Evolutionary conservation across 768 basidiomycete species (phyloP).

Genomic region (Tulasnella sp.): DNA sequence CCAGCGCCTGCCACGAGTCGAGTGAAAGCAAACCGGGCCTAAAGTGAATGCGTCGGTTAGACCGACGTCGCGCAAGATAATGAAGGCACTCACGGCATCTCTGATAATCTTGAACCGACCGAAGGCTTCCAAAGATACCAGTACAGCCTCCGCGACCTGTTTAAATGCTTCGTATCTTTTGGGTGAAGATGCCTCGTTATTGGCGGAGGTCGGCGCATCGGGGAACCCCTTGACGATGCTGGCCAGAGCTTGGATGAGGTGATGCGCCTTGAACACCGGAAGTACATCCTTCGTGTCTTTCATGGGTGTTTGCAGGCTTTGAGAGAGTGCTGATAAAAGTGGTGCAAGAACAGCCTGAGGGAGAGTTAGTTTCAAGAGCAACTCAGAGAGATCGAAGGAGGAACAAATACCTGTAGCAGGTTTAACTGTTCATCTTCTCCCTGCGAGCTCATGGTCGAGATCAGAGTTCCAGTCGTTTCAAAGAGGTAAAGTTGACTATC

Average conservation of each 20-base stretch:
- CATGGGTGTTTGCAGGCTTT: conserved; percentile 44
- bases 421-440: conserved; percentile 50
- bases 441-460: conserved; percentile 62
- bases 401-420: conserved; percentile 32
- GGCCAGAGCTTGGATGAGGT: conserved; percentile 89
- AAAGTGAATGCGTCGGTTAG: conserved; percentile 2
- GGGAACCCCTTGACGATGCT: conserved; percentile 96
- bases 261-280: conserved; percentile 82
- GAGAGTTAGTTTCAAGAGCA: background rate
- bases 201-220: conserved; percentile 49
- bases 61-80: background rate
- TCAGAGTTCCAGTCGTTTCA: conserved; percentile 80
- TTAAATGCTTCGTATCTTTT: conserved; percentile 67
- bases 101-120: conserved; percentile 78
- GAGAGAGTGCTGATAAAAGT: conserved; percentile 61
- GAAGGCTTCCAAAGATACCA: conserved; percentile 83
- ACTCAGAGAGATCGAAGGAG: conserved; percentile 2
- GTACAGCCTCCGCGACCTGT: conserved; percentile 75
- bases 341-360: conserved; percentile 76
- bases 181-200: conserved; percentile 47
- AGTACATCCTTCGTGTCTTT: conserved; percentile 58
- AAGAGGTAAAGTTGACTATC: conserved; percentile 91
- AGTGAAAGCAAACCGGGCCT: conserved; percentile 92
- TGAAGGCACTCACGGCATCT: conserved; percentile 64
- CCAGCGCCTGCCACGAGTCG: conserved; percentile 87